Conservation (phyloP, 257 asterid genomes). For the Solanum dulcamara region DNA sequence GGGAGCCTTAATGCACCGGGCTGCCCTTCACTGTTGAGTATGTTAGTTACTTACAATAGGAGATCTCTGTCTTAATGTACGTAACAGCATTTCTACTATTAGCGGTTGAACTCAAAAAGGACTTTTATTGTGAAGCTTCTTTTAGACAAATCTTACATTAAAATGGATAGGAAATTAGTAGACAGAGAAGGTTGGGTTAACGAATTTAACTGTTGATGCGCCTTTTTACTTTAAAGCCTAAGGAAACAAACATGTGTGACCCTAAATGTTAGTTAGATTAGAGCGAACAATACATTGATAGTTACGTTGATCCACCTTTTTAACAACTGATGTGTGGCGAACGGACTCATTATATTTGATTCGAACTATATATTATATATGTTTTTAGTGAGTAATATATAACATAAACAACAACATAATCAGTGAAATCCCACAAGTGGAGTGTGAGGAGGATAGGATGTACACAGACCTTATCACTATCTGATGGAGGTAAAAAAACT, state of each 20-base stretch:
- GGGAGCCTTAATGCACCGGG: too few species aligned
- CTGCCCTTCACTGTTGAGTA: neutral
- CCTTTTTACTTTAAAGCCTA: neutral
- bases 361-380: neutral
- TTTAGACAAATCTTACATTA: neutral
- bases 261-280: neutral
- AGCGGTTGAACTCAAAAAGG: neutral
- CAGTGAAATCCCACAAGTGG: too few species aligned
- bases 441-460: too few species aligned
- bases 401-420: too few species aligned
- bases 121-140: neutral
- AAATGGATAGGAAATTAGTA: neutral
- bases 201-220: neutral
- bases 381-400: neutral
- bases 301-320: neutral
- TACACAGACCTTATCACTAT: too few species aligned
- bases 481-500: too few species aligned
- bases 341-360: neutral
- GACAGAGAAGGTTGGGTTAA: neutral
- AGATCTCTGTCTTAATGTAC: neutral
- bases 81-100: neutral
- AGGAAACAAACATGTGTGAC: neutral
- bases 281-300: neutral
- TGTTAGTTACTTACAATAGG: neutral
- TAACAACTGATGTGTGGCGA: too few species aligned